phyloP scores from a whole-genome alignment of 129 eudicot species.

The Rutidosis leptorrhynchoides region DNA sequence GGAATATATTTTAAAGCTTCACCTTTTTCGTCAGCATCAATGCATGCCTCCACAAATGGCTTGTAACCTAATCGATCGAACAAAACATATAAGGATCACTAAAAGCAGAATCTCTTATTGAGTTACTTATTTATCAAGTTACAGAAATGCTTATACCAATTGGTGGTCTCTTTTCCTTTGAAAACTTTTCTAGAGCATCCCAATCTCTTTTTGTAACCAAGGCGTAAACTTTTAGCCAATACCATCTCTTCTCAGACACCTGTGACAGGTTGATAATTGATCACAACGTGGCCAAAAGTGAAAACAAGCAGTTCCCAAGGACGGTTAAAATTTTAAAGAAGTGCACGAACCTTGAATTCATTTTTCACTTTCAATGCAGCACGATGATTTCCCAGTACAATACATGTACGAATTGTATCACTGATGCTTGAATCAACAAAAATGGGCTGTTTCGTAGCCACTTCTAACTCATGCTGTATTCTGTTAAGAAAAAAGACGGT shows the following conservation, averaged over 20 bases:
- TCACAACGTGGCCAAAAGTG: too few relatives aligned
- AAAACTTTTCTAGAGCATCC: conserved; percentile 92
- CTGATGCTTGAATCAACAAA: conserved; percentile 96
- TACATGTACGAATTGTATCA: conserved; percentile 95
- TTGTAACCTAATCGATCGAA: conserved; percentile 71
- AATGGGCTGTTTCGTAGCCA: conserved; percentile 85
- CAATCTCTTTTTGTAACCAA: conserved; percentile 91
- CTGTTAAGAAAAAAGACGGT: conserved; percentile 40
- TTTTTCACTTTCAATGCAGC: conserved; percentile 90
- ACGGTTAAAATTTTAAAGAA: too few relatives aligned
- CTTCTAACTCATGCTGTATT: conserved; percentile 89
- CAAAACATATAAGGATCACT: too few relatives aligned
- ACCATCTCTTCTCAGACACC: conserved; percentile 98
- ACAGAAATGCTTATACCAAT: conserved; percentile 51
- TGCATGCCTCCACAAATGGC: conserved; percentile 97
- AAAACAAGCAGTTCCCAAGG: too few relatives aligned
- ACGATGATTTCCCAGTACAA: conserved; percentile 86
- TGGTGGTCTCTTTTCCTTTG: conserved; percentile 95
- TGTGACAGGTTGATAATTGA: too few relatives aligned
- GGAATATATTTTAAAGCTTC: conserved; percentile 92
- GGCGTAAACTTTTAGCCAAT: conserved; percentile 97
- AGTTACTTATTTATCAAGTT: not conserved
- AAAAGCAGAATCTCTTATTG: conserved; percentile 5
- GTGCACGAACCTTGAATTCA: conserved; percentile 97
- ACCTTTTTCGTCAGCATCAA: conserved; percentile 85